phyloP scores from a whole-genome alignment of 1,284 basidiomycete species.

The Leccinum fuscescens region DNA sequence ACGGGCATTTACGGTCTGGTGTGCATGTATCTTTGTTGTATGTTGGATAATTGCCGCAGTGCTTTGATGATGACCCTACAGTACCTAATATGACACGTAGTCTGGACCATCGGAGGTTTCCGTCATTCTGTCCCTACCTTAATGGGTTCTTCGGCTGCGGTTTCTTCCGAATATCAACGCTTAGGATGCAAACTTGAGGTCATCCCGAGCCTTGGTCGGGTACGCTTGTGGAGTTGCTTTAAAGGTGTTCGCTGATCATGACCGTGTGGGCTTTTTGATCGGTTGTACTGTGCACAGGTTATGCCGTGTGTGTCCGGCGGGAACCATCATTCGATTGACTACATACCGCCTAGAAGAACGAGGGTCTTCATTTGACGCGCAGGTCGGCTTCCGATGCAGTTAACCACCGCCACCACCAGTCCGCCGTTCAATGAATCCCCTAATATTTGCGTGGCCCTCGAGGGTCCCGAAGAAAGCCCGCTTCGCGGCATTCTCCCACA shows the following conservation, averaged over 20 bases:
- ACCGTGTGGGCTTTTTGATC: slow-evolving; percentile 8
- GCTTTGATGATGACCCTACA: slow-evolving; percentile 20
- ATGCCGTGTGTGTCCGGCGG: background rate
- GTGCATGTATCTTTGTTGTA: slow-evolving; percentile 10
- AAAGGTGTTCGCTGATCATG: slow-evolving; percentile 17
- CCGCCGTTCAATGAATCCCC: slow-evolving; percentile 75
- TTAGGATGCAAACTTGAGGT: slow-evolving; percentile 11
- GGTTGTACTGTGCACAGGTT: background rate
- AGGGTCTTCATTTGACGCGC: slow-evolving; percentile 6
- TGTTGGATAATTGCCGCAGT: slow-evolving; percentile 14
- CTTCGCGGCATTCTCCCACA: slow-evolving; percentile 72
- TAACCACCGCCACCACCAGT: slow-evolving; percentile 39
- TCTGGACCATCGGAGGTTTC: background rate
- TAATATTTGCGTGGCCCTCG: slow-evolving; percentile 78
- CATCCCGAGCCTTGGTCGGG: slow-evolving; percentile 15
- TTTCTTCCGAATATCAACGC: slow-evolving; percentile 9
- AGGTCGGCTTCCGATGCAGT: background rate
- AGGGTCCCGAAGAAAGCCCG: slow-evolving; percentile 82
- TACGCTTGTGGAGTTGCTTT: slow-evolving; percentile 1
- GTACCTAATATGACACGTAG: slow-evolving; percentile 12
- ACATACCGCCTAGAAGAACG: slow-evolving; percentile 2
- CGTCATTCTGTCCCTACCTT: background rate
- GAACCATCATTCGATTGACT: slow-evolving; percentile 4
- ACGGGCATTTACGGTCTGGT: slow-evolving; percentile 14
- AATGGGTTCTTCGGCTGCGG: background rate